Base-by-base conservation (phyloP, 257 asterid species). In the Ocimum tenuiflorum region DNA sequence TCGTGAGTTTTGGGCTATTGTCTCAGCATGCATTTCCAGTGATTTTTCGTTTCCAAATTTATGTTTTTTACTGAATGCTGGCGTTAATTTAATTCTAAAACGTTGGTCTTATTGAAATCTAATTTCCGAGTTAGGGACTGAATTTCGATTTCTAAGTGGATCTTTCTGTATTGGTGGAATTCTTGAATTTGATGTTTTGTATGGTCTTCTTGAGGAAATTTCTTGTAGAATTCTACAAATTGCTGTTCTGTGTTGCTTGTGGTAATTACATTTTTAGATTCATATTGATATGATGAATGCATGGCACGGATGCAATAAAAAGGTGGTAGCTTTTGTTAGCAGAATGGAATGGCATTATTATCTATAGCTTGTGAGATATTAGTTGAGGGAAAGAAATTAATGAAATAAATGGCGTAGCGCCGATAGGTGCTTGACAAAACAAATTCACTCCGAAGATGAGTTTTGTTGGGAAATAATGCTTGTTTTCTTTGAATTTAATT, bases 21-120 rank as follows among this genome's bases (percentile, higher is more conserved):
- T 14, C 48, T 42, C 17, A 12, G 19, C 7, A 13, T 13, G 18
- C 3, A 43, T 43, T 13, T 43, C 0, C 8, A 36, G 47, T 43
- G 1, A 0, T 43, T n/a, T 43, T 42, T 0, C 7, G 22, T 41
- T 50, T 20, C 1, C 3, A 31, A 31, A 4, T 31, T 2, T 31
- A 31, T 31, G 6, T 1, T 31, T 43, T 24, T n/a, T 17, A 10
- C 48, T 11, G 66, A 19, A 35, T 3, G 57, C 51, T 63, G 63
- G 27, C 27, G 13, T 23, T 62, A 49, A 6, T 57, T 63, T 22
- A 12, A 59, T 59, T 59, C 15, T 43, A 13, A 27, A 54, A 29
- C 9, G 42, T 33, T n/a, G 60, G 59, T 43, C 47, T 60, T 55
- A 15, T 46, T 17, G 59, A 52, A 51, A 50, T 51, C 54, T 60